Evolutionary conservation across 306 rosid species (phyloP).

Genomic region (Argentina anserina): DNA sequence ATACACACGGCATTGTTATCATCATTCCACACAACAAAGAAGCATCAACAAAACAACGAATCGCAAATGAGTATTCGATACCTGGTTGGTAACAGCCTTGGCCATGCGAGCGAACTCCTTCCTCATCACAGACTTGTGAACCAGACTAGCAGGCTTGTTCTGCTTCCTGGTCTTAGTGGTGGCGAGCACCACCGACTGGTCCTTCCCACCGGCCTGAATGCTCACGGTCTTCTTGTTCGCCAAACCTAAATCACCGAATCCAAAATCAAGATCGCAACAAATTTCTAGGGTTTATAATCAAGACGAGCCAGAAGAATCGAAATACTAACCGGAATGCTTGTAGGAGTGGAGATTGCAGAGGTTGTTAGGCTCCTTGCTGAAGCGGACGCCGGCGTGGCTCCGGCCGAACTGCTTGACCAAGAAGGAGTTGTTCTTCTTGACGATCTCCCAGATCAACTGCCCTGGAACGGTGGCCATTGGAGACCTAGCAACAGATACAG

Average conservation of each 20-base stretch:
- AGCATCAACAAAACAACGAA: background rate
- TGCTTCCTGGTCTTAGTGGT: conserved; percentile 78
- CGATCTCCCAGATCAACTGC: conserved; percentile 76
- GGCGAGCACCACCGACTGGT: conserved; percentile 59
- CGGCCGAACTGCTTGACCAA: conserved; percentile 80
- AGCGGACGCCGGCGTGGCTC: conserved; percentile 60
- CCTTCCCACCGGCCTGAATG: conserved; percentile 57
- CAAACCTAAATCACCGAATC: conserved; percentile 45
- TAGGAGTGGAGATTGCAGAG: conserved; percentile 73
- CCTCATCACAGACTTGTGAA: conserved; percentile 65
- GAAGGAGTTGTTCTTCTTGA: conserved; percentile 71
- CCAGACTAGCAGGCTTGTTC: conserved; percentile 55
- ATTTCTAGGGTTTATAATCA: background rate
- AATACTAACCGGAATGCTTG: conserved; percentile 59
- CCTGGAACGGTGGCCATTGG: conserved; percentile 73
- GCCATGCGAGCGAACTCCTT: conserved; percentile 75
- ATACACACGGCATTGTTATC: background rate
- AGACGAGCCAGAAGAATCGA: background rate
- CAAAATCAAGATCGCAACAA: background rate
- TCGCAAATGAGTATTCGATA: background rate
- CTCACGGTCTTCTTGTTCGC: conserved; percentile 80
- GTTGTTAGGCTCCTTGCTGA: conserved; percentile 79
- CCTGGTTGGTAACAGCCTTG: conserved; percentile 76
- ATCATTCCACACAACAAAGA: background rate
- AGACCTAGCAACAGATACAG: background rate